Evolutionary conservation across 768 basidiomycete genomes (phyloP).

Genomic region (Tubosaeta brunneosetosa): DNA sequence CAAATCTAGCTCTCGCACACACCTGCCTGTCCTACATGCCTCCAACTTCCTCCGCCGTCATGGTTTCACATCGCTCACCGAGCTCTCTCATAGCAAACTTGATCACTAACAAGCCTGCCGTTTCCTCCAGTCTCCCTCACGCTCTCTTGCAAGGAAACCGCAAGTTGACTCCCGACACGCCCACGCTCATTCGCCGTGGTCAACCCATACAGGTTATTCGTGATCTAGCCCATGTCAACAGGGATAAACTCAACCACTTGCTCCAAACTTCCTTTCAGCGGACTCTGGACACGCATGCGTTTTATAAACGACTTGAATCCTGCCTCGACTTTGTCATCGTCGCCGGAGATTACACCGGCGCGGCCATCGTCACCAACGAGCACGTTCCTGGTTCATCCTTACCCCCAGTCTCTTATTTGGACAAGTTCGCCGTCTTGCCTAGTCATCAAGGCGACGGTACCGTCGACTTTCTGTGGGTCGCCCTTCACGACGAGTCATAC

Average conservation of each 20-base stretch:
- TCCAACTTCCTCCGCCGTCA: conserved; percentile 84
- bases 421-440: conserved; percentile 97
- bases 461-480: conserved; percentile 99
- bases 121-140: conserved; percentile 93
- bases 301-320: conserved; percentile 72
- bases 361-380: conserved; percentile 85
- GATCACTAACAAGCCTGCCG: conserved; percentile 96
- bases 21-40: conserved; percentile 93
- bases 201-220: conserved; percentile 82
- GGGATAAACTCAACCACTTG: conserved; percentile 65
- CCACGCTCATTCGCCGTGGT: conserved; percentile 87
- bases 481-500: conserved; percentile 96
- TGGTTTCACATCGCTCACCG: conserved; percentile 96
- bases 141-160: conserved; percentile 85
- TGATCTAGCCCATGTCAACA: conserved; percentile 65
- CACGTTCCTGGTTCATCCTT: conserved; percentile 29
- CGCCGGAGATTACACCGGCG: conserved; percentile 93
- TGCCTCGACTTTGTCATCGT: conserved; percentile 89
- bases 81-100: conserved; percentile 94
- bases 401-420: conserved; percentile 79
- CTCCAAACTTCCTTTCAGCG: conserved; percentile 86
- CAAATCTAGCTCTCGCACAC: conserved; percentile 79
- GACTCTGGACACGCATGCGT: conserved; percentile 63
- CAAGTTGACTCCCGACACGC: conserved; percentile 83
- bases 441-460: conserved; percentile 96